Evolutionary conservation across 2,329 filamentous ascomycete genomes (phyloP).

Genomic region (Westerdykella aurantiaca): DNA sequence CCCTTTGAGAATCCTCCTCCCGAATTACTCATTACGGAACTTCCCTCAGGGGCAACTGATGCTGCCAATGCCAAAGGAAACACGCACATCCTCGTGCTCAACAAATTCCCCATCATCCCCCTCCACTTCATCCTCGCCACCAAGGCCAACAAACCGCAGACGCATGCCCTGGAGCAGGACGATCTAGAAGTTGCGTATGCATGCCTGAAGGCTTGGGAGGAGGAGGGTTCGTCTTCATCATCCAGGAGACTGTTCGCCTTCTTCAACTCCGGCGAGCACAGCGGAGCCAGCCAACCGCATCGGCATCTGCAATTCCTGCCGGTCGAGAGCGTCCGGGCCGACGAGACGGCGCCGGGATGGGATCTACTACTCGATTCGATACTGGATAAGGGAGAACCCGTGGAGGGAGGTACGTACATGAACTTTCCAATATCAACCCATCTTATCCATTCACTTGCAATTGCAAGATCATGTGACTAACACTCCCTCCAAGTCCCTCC

Average conservation of each 20-base stretch:
- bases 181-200: constrained; percentile 59
- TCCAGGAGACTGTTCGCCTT: constrained; percentile 54
- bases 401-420: background rate
- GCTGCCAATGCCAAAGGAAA: constrained; percentile 11
- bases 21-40: constrained; percentile 50
- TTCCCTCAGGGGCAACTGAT: constrained; percentile 30
- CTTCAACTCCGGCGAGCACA: constrained; percentile 64
- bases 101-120: constrained; percentile 68
- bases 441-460: background rate
- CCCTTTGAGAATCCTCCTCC: constrained; percentile 59
- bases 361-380: constrained; percentile 45
- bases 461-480: background rate
- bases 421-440: too few relatives aligned
- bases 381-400: constrained; percentile 4
- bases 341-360: constrained; percentile 39
- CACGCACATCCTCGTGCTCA: constrained; percentile 61
- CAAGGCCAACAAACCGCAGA: constrained; percentile 58
- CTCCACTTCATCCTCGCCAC: constrained; percentile 70
- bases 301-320: constrained; percentile 67
- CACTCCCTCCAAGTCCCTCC: background rate
- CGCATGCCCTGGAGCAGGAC: constrained; percentile 53
- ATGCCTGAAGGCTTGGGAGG: constrained; percentile 55
- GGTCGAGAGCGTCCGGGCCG: constrained; percentile 56
- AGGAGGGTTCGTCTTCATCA: background rate
- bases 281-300: constrained; percentile 66